A percentile compares a stretch with the other conserved stretches of the same genome.
Conservation (phyloP, 768 basidiomycete species). For the Hygrocybe punicea region DNA sequence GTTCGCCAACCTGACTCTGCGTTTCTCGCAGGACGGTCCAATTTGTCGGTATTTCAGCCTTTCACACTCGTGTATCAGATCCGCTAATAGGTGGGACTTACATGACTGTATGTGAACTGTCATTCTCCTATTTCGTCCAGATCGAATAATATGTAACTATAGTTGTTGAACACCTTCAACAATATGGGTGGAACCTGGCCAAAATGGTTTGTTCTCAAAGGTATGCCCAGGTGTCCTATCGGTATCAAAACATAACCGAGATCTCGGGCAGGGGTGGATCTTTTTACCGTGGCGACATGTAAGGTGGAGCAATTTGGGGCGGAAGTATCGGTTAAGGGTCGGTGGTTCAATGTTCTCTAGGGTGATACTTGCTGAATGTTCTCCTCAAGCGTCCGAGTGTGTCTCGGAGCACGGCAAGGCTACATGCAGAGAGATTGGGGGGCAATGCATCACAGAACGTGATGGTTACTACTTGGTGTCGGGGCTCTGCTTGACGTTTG, state of each 20-base stretch:
- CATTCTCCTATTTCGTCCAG: neutral
- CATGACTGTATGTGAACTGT: constrained; percentile 77
- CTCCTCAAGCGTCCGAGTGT: constrained; percentile 69
- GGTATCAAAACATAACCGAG: constrained; percentile 9
- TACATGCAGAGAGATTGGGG: constrained; percentile 68
- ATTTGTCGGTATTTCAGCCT: constrained; percentile 98
- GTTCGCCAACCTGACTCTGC: neutral
- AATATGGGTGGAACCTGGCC: constrained; percentile 99
- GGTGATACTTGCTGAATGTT: constrained; percentile 11
- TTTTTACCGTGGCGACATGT: constrained; percentile 83
- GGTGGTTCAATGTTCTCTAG: constrained; percentile 5
- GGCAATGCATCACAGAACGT: constrained; percentile 74
- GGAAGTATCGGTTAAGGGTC: constrained; percentile 56
- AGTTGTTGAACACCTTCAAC: constrained; percentile 93
- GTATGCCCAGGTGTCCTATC: constrained; percentile 29
- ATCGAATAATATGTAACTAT: constrained; percentile 7
- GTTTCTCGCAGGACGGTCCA: constrained; percentile 75
- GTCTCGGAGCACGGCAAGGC: constrained; percentile 89
- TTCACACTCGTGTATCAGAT: constrained; percentile 95
- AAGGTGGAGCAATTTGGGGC: constrained; percentile 57
- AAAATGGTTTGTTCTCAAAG: constrained; percentile 92
- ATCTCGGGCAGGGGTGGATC: constrained; percentile 66
- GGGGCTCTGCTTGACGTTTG: constrained; percentile 71
- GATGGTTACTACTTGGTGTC: constrained; percentile 94
- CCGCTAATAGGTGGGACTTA: constrained; percentile 97